Percentiles rank a stretch among this genome's conserved stretches.
Evolutionary conservation across 148 eudicot species (phyloP).

Genomic region (Rhododendron mucronatum): DNA sequence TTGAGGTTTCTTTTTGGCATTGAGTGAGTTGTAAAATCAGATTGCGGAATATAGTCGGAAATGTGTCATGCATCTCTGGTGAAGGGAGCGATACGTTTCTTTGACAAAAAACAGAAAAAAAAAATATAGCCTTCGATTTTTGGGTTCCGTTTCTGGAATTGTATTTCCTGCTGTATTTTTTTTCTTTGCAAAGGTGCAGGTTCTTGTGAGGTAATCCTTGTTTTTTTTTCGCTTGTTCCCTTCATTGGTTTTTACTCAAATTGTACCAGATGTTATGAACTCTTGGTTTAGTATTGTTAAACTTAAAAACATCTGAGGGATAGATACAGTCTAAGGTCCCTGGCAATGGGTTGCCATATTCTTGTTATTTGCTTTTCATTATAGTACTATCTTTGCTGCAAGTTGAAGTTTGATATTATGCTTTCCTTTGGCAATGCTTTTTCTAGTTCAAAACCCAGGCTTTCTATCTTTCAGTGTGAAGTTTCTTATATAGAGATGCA

Average conservation of each 20-base stretch:
- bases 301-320: constrained; percentile 22
- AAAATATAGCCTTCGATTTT: background rate
- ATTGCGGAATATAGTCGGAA: constrained; percentile 38
- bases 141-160: constrained; percentile 10
- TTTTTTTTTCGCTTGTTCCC: background rate
- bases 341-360: too few relatives aligned
- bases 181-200: constrained; percentile 24
- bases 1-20: constrained; percentile 22
- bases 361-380: background rate
- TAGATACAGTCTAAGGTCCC: constrained; percentile 17
- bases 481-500: background rate
- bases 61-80: constrained; percentile 19
- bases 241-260: constrained; percentile 1
- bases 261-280: constrained; percentile 18
- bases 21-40: constrained; percentile 47
- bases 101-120: background rate
- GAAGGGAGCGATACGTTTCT: constrained; percentile 16
- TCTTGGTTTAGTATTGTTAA: constrained; percentile 26
- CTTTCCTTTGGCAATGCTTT: background rate
- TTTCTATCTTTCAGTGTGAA: background rate
- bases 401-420: background rate
- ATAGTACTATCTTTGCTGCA: background rate
- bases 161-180: constrained; percentile 23
- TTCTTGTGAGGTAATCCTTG: background rate
- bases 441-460: background rate